A percentile compares a stretch with the other conserved stretches of the same genome.
These are phyloP conservation scores for Cryptosporidium meleagridis DNA, from an alignment of 169 alveolate species.

Conservation along the genomic window DNA sequence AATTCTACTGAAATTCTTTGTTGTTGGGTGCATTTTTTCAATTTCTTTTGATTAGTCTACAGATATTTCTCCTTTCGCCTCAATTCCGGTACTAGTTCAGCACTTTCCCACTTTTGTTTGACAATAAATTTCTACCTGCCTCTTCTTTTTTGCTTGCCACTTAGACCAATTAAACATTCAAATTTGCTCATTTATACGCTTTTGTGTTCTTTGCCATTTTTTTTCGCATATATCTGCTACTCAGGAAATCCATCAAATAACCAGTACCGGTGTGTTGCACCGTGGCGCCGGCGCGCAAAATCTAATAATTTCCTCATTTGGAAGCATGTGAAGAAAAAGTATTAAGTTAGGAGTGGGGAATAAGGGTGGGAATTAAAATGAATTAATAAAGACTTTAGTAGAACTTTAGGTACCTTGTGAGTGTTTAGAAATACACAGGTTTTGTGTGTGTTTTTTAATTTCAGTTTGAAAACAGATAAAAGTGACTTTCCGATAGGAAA, in stretches of 20 bases:
- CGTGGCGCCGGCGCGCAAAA: constrained; percentile 8
- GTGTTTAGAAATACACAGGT: no score
- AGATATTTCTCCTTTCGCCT: no score
- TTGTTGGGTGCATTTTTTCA: no score
- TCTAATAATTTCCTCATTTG: not conserved
- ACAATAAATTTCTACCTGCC: not conserved
- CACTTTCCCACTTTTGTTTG: no score
- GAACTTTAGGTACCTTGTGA: not conserved
- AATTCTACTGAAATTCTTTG: not conserved
- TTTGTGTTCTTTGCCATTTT: not conserved
- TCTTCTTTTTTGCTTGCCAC: not conserved
- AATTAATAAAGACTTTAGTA: not conserved
- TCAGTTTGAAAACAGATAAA: no score
- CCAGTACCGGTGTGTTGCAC: not conserved
- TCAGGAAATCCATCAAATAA: not conserved
- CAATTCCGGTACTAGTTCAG: no score
- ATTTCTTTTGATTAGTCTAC: no score
- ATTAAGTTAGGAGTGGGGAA: not conserved
- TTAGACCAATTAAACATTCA: not conserved
- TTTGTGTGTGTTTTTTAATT: no score
- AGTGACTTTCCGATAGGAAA: no score
- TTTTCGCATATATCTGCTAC: not conserved
- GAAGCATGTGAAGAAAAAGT: not conserved
- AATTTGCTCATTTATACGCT: no score
- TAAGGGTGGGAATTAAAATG: no score